Percentiles rank a stretch among this genome's conserved stretches.
Evolutionary conservation across 805 yeast genomes (phyloP).

Genomic region (Danielia reshetovae): DNA sequence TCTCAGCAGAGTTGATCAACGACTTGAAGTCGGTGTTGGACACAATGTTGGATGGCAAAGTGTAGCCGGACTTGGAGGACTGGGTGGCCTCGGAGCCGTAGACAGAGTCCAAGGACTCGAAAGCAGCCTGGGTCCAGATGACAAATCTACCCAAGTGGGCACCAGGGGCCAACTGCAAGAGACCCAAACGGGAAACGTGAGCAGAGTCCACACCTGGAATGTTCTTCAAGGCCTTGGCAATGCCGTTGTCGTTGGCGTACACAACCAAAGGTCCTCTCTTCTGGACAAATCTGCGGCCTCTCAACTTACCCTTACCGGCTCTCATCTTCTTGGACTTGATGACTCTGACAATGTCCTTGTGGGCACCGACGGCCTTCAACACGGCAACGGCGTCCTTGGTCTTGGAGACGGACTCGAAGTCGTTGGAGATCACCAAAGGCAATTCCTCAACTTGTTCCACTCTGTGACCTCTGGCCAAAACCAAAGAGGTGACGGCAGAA

Average conservation of each 20-base stretch:
- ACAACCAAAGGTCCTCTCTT: conserved; percentile 99
- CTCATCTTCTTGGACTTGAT: conserved; percentile 97
- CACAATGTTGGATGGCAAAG: conserved; percentile 91
- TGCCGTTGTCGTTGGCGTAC: conserved; percentile 96
- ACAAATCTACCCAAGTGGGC: conserved; percentile 99
- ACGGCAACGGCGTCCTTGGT: conserved; percentile 99
- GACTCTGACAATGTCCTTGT: conserved; percentile 96
- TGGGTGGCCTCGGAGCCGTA: too few relatives aligned
- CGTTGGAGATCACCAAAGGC: conserved; percentile 94
- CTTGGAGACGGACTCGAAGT: conserved; percentile 87
- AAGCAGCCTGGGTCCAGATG: conserved; percentile 99
- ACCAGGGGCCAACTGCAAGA: conserved; percentile 99
- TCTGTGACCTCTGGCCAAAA: conserved; percentile 99
- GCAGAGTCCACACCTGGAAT: conserved; percentile 99
- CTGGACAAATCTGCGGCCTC: conserved; percentile 99
- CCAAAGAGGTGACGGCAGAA: conserved; percentile 96
- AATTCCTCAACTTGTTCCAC: conserved; percentile 97
- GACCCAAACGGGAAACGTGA: conserved; percentile 85
- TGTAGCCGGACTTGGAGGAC: conserved; percentile 85
- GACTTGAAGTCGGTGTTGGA: conserved; percentile 95
- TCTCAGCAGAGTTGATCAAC: conserved; percentile 98
- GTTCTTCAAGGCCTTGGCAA: conserved; percentile 98
- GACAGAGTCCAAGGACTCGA: conserved; percentile 92
- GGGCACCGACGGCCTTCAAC: conserved; percentile 98
- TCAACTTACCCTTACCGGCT: conserved; percentile 99